Evolutionary conservation across 2,329 filamentous ascomycete species (phyloP), one percentile per base, ranked within the genome.

Genomic region (Beauveria australis): DNA sequence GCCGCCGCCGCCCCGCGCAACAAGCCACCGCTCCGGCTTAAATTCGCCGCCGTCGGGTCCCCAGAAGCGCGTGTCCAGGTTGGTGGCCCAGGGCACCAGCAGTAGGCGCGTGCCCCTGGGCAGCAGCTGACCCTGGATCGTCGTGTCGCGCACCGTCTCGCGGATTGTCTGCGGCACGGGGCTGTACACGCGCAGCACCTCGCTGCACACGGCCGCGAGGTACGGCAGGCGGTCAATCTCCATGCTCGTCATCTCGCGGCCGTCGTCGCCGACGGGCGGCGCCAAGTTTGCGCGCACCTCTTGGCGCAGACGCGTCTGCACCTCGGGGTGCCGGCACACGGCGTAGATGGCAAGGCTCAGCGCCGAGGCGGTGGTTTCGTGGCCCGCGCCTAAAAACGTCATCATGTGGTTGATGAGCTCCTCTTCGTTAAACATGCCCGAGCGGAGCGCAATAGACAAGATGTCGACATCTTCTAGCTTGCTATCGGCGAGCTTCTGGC

Each of bases 321-420:
- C 76, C 1, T 85, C 78, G 0, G 84, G 86, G 66, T 91, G 73
- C 69, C 41, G 41, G n/a, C 86, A 86, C 59, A 89, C 76, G 26
- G 24, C 79, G 22, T 89, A 81, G 1, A 86, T 82, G 1, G 90
- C 85, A 22, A 52, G 37, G 18, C n/a, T 53, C 19, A 59, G 48
- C 40, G 57, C 48, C 10, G 48, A 53, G 24, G 57, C 57, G n/a
- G 48, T 53, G 3, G 84, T 80, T 71, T 92, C 89, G 71, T 93
- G 90, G 26, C 87, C 88, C 0, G 91, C 91, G 1, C 88, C 88
- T 4, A 95, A 82, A 76, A 95, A 94, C 62, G 84, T 81, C 64
- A 84, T 83, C 52, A 91, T 79, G 24, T 87, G 89, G 66, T 89
- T 85, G 1, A 91, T 33, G 22, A 59, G 81, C 62, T 89, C 84